Base-by-base conservation (phyloP, 2,329 filamentous ascomycete species). In the Trichoderma oligosporum region DNA sequence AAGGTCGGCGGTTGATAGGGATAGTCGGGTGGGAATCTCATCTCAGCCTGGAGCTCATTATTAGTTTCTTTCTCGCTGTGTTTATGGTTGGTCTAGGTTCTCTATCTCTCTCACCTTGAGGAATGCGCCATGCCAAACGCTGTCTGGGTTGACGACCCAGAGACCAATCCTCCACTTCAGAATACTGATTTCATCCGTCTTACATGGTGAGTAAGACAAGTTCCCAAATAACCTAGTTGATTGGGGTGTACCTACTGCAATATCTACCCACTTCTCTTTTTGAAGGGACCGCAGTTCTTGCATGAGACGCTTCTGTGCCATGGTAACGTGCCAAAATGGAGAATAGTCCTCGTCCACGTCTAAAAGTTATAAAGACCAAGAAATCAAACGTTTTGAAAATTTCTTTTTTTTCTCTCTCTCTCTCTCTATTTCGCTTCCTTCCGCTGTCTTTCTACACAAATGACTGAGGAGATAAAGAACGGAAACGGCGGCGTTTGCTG, bases 261-360 rank as follows among this genome's bases (percentile, higher is more conserved):
- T 90, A 65, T 93, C 84, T 16, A 96, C 88, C 93, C 93, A 99
- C 71, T 90, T 91, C 79, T 97, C 92, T 72, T 94, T 91, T 55
- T 84, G 80, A 38, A 97, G 81, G 42, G 83, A 80, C 72, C 88
- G 87, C 76, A 90, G 85, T 78, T 97, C 93, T 65, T 88, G 88
- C 88, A 96, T 91, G 56, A 97, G 81, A 51, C 95, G 87, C 67
- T 90, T 86, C 74, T 92, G 71, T 24, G 75, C 76, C 76, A 78
- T 79, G 61, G 53, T 69, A 61, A 44, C 29, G 38, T n/a, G 16
- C 4, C 7, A 16, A n/a, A 31, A 24, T 8, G 14, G 11, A 41
- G 18, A 24, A 35, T 4, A 18, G n/a, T 24, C n/a, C 27, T 55
- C n/a, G 52, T 4, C 6, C 16, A 8, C 3, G 9, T 7, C 18